Evolutionary conservation across 306 rosid genomes (phyloP), one percentile per base, ranked within the genome.

Genomic region (Citrullus amarus): DNA sequence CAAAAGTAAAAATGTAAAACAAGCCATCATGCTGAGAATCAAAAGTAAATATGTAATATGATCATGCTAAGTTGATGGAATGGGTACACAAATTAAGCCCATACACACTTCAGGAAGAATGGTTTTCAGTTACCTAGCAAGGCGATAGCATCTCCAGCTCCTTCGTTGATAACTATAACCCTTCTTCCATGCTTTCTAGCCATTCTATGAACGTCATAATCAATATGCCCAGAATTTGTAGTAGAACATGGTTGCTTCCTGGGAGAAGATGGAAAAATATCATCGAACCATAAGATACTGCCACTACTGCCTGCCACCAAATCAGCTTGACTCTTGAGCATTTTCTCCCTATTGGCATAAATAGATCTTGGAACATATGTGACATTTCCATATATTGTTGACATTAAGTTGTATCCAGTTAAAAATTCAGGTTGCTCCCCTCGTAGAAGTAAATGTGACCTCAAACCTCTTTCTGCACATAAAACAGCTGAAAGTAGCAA

Each of bases 61-160:
- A 3, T n/a, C 75, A n/a, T 5, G 55, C 17, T 20, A 69, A 9
- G 55, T 44, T 20, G 58, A 72, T 50, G 56, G 38, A 72, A 50
- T 4, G 13, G 53, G 58, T 28, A 48, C 13, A 10, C 32, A 69
- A 48, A 25, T 48, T 46, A 71, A 48, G 36, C 48, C 18, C 3
- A 44, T 28, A 16, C 38, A 46, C 76, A 25, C 43, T n/a, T 56
- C 56, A 76, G 55, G 39, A 76, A 20, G 13, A 70, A 82, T 62
- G 20, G 55, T 79, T 75, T 80, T 46, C 75, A 62, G 66, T 89
- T 94, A 94, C 98, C 98, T 89, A 92, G 83, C 84, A 90, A 85
- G 79, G 98, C 97, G 78, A 84, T 89, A 82, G 93, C 89, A 81
- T 94, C 96, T 75, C 95, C 97, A 34, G 98, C 98, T 48, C 98